phyloP scores from a whole-genome alignment of 441 rosid genomes.

The Croton setiger region DNA sequence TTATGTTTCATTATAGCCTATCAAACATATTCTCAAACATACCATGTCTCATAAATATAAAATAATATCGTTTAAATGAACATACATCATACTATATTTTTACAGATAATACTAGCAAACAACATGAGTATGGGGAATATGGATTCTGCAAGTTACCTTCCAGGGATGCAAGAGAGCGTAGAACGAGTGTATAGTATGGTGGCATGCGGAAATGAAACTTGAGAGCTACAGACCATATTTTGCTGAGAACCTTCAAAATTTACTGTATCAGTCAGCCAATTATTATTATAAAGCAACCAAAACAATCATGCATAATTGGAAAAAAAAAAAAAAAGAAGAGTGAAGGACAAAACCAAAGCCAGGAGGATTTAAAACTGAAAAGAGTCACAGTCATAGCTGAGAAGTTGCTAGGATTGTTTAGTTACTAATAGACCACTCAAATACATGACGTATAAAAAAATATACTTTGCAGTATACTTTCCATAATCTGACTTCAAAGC shows the following conservation, averaged over 20 bases:
- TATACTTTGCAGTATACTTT: neutral
- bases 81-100: too few species aligned
- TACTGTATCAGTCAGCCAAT: conserved; percentile 22
- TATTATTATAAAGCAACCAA: conserved; percentile 14
- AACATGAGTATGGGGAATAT: conserved; percentile 7
- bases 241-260: conserved; percentile 71
- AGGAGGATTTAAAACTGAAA: neutral
- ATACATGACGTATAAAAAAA: too few species aligned
- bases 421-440: neutral
- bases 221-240: conserved; percentile 82
- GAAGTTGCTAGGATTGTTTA: neutral
- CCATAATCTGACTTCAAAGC: neutral
- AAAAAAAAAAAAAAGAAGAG: conserved; percentile 9
- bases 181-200: conserved; percentile 88
- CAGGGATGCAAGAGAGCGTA: conserved; percentile 93
- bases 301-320: neutral
- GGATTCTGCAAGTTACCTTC: conserved; percentile 55
- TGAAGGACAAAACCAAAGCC: conserved; percentile 3
- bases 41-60: too few species aligned
- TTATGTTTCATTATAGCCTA: too few species aligned
- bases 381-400: conserved; percentile 1
- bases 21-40: too few species aligned
- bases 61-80: neutral
- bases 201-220: conserved; percentile 96
- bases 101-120: neutral